Evolutionary conservation across 1,139 yeast genomes (phyloP).

Genomic region (Saccharomycopsis hybrid): DNA sequence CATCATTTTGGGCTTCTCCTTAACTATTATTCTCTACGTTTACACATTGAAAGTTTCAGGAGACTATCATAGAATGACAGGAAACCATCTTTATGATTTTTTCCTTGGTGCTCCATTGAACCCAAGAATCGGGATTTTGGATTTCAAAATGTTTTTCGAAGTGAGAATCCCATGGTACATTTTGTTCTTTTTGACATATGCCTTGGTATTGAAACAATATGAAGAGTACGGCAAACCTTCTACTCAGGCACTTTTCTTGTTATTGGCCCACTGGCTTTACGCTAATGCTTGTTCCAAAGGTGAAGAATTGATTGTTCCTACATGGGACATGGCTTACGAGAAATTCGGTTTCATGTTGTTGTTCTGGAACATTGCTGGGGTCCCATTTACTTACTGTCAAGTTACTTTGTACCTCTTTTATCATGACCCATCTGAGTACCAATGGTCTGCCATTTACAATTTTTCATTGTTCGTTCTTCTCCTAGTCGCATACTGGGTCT

Average conservation of each 20-base stretch:
- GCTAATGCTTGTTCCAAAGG: conserved; percentile 98
- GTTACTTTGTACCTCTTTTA: conserved; percentile 76
- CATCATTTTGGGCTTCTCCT: conserved; percentile 64
- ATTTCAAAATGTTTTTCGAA: conserved; percentile 72
- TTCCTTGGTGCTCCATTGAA: conserved; percentile 97
- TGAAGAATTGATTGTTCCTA: conserved; percentile 92
- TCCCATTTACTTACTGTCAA: conserved; percentile 95
- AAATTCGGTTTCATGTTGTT: conserved; percentile 97
- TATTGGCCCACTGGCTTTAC: conserved; percentile 86
- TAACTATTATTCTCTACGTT: conserved; percentile 57
- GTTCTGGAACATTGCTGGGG: conserved; percentile 99
- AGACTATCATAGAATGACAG: conserved; percentile 85
- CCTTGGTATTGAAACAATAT: conserved; percentile 69
- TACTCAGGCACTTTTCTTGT: conserved; percentile 66
- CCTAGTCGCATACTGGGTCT: conserved; percentile 75
- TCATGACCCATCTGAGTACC: conserved; percentile 79
- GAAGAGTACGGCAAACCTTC: conserved; percentile 75
- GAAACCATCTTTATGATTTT: conserved; percentile 81
- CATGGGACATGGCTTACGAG: conserved; percentile 99
- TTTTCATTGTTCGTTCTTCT: conserved; percentile 48
- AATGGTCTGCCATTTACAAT: conserved; percentile 60
- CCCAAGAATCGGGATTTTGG: conserved; percentile 89
- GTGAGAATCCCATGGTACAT: conserved; percentile 97
- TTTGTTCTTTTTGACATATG: conserved; percentile 69
- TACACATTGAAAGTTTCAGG: conserved; percentile 60